phyloP scores from a whole-genome alignment of 768 basidiomycete genomes.

The Termitomyces titanicus region DNA sequence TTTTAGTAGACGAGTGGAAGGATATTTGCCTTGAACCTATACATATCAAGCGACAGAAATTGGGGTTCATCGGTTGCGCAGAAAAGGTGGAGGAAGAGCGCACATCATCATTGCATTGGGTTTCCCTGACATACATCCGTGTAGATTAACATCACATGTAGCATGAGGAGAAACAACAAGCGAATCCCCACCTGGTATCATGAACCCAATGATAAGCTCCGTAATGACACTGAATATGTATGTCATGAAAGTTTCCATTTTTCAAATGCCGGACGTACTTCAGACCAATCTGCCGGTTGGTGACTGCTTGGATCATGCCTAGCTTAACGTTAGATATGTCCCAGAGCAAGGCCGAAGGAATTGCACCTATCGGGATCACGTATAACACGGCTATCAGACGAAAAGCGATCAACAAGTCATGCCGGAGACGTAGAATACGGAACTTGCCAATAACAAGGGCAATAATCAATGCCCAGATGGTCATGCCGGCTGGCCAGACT shows the following conservation, averaged over 20 bases:
- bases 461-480: constrained; percentile 62
- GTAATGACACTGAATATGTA: constrained; percentile 60
- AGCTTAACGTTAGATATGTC: neutral
- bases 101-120: constrained; percentile 78
- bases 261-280: constrained; percentile 28
- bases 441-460: constrained; percentile 42
- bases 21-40: constrained; percentile 34
- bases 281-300: constrained; percentile 69
- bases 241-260: neutral
- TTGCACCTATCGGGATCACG: constrained; percentile 61
- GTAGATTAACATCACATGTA: constrained; percentile 12
- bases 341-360: neutral
- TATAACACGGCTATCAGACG: constrained; percentile 43
- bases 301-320: constrained; percentile 76
- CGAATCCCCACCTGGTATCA: constrained; percentile 33
- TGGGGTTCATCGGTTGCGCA: neutral
- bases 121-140: constrained; percentile 44
- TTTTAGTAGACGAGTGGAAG: neutral
- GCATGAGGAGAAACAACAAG: constrained; percentile 1
- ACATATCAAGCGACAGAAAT: constrained; percentile 2
- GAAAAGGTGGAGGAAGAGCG: constrained; percentile 8
- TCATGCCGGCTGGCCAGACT: constrained; percentile 64
- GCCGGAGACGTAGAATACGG: neutral
- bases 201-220: constrained; percentile 67
- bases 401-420: neutral